Evolutionary conservation across 2,329 filamentous ascomycete genomes (phyloP), one percentile per base, ranked within the genome.

Genomic region (Westerdykella sp.): DNA sequence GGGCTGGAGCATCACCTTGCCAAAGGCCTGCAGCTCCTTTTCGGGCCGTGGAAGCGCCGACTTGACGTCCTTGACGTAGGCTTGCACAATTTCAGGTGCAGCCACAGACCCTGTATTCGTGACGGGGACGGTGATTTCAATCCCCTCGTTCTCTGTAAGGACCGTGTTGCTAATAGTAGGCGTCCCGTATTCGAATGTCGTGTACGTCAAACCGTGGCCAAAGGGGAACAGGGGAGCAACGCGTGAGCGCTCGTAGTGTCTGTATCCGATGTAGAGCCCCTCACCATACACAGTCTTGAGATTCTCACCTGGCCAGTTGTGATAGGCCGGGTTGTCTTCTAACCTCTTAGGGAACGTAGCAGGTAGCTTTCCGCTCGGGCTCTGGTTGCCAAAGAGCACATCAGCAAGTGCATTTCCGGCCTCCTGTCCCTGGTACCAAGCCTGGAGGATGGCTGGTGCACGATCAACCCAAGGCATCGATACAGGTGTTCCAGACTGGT

Each of bases 381-480:
- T 89, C 37, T 79, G 76, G 48, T 83, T 77, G 38, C 85, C 84
- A 50, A 87, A 85, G 0, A 91, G 72, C 1, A 91, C 75, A 51
- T 91, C 86, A 0, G 84, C 85, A 48, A 94, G 83, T 10, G 81
- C 83, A 58, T 90, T 88, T 5, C 87, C 87, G 5, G 83, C 84
- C 69, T 93, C 87, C 57, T 93, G 87, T n/a, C 87, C 87, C 47
- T 86, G 85, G 57, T 89, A 93, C 85, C 86, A 93, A 6, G 85
- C 77, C 59, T 88, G 84, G 1, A 89, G 58, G 23, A 88, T 80
- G 1, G 81, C 78, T 3, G 82, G 77, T 2, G 84, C 80, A 16
- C 73, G 66, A 49, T 79, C 71, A 1, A 73, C 78, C 85, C 84
- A 89, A 13, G 83, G 83, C 81, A 86, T 81, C 4, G 74, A 73